Conservation (phyloP, 2,329 filamentous ascomycete genomes). For the Fusarium nisikadoi region DNA sequence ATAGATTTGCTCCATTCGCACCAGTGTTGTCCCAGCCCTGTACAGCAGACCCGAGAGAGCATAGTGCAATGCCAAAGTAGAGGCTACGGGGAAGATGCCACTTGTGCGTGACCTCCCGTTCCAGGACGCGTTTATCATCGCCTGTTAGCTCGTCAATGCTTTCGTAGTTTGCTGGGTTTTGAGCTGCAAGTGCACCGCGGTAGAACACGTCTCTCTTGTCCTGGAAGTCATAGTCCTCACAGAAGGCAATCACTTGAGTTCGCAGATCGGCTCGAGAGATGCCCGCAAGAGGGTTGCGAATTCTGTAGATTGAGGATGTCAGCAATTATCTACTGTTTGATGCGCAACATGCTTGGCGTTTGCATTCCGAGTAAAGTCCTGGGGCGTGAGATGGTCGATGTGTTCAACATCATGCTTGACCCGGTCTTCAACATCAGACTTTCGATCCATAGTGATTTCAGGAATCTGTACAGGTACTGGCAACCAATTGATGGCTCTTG, state of each 20-base stretch:
- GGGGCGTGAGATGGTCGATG: slow-evolving; percentile 16
- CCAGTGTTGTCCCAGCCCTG: slow-evolving; percentile 60
- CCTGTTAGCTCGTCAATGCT: slow-evolving; percentile 39
- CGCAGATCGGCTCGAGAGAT: slow-evolving; percentile 38
- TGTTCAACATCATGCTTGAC: slow-evolving; percentile 34
- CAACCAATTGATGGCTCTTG: background rate
- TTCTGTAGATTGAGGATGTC: slow-evolving; percentile 13
- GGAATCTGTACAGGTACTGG: background rate
- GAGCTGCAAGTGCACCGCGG: slow-evolving; percentile 45
- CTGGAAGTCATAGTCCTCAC: slow-evolving; percentile 42
- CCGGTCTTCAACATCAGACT: slow-evolving; percentile 36
- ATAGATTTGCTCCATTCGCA: slow-evolving; percentile 53
- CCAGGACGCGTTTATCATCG: slow-evolving; percentile 39
- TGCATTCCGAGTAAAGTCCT: slow-evolving; percentile 46
- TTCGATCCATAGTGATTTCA: background rate
- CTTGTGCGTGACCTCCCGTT: slow-evolving; percentile 43
- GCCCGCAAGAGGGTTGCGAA: slow-evolving; percentile 44
- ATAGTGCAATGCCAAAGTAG: slow-evolving; percentile 45
- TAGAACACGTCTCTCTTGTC: slow-evolving; percentile 44
- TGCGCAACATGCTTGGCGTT: slow-evolving; percentile 44
- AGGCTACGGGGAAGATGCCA: slow-evolving; percentile 45
- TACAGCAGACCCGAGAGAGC: slow-evolving; percentile 46
- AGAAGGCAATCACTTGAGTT: slow-evolving; percentile 41
- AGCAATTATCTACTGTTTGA: background rate
- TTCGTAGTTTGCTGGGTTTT: slow-evolving; percentile 36